Base-by-base conservation (phyloP, 2,329 filamentous ascomycete species). In the Byssochlamys sp. region DNA sequence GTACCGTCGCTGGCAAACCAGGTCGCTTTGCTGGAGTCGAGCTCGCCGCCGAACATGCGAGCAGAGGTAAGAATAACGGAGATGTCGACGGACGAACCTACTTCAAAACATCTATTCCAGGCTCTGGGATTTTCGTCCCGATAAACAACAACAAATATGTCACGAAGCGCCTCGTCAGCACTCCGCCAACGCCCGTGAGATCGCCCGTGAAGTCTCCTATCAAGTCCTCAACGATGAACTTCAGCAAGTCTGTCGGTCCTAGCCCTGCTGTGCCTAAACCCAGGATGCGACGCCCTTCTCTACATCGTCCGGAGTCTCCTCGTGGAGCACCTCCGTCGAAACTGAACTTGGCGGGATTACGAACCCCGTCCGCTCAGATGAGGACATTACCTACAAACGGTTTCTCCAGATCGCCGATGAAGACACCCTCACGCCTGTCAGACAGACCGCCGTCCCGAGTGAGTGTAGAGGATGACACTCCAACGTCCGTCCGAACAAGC, bases 11-110 rank as follows among this genome's bases (percentile, higher is more conserved):
- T 65, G 91, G 91, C 61, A 96, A 96, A 78, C 90, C 88, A 65
- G 94, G 94, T 54, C 83, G 84, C 24, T 99, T 99, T 78, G 91
- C 90, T 31, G 94, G 94, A 52, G 89, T 99, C 35, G 94, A 99
- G 74, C 80, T 99, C 61, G 84, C 87, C 66, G 78, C 83, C 55
- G 89, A 95, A 64, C 95, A 87, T 77, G 89, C 91, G 33, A 74
- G 81, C 55, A 84, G 88, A 69, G 94, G 94, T 33, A 99, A 99
- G 80, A 99, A 99, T 70, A 95, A 84, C 67, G 94, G 94, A 62
- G 91, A 96, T 72, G 94, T 97, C 56, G 92, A 97, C 65, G 94
- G 92, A 48, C 78, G 78, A 59, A 78, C 78, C 57, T 99, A 99
- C 75, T 99, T 99, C 72, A 81, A 79, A 35, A 96, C 94, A 10